phyloP scores from a whole-genome alignment of 306 rosid genomes.

The Clitoria ternatea region DNA sequence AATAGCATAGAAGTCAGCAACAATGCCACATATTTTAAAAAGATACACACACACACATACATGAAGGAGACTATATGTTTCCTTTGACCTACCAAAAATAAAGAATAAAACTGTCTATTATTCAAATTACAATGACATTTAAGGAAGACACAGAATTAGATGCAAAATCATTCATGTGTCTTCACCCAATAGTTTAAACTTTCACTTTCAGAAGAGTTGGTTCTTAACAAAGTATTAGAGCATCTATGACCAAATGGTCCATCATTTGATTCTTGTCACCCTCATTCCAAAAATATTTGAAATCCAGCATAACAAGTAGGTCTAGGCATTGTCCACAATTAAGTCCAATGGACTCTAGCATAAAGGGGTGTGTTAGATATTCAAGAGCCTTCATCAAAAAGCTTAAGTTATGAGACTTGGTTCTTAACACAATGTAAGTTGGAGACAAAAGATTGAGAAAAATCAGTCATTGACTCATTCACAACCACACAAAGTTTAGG shows the following conservation, averaged over 20 bases:
- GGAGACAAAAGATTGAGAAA: too few species aligned
- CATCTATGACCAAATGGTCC: neutral
- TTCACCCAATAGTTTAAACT: neutral
- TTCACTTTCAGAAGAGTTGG: neutral
- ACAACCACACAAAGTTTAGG: too few species aligned
- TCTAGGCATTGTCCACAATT: neutral
- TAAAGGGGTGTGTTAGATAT: neutral
- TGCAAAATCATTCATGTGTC: neutral
- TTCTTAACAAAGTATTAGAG: neutral
- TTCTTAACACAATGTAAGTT: neutral
- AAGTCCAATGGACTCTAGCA: neutral
- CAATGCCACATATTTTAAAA: conserved; percentile 5
- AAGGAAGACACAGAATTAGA: neutral
- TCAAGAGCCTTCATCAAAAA: conserved; percentile 4
- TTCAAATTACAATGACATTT: neutral
- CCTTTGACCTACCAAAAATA: conserved; percentile 1
- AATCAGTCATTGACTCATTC: too few species aligned
- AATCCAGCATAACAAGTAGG: neutral
- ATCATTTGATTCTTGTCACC: neutral
- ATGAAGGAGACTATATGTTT: neutral
- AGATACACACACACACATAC: neutral
- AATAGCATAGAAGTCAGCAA: conserved; percentile 43
- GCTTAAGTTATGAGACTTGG: neutral
- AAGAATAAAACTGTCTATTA: neutral
- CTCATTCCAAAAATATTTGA: neutral